Evolutionary conservation across 495 filamentous ascomycete genomes (phyloP), one percentile per base, ranked within the genome.

Genomic region (Aspergillus kassunensis): DNA sequence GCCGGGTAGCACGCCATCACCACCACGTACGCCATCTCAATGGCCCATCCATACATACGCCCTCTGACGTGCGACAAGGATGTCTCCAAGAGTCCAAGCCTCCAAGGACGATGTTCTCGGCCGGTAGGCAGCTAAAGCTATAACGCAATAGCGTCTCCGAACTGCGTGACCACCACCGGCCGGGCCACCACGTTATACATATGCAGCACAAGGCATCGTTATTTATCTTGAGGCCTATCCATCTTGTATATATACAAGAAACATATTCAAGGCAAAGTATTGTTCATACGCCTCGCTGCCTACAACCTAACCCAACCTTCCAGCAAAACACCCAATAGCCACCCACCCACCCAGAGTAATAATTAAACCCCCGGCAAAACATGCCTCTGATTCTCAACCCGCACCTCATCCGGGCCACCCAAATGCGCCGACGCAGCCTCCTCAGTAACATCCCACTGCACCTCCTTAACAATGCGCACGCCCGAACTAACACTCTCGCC

Each of bases 401-500:
- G 6, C 15, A 1, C 20, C 13, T 19, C 20, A 25, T 11, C 39
- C 2, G 10, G 21, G 1, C 20, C 20, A 20, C 36, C n/a, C n/a
- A n/a, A n/a, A n/a, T n/a, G n/a, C n/a, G n/a, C n/a, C n/a, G n/a
- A n/a, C n/a, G n/a, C n/a, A n/a, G 4, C 9, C 24, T 54, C 51
- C 16, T 34, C 44, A 3, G 42, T 41, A 33, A 33, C 30, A 33
- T 40, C 27, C 51, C 51, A 54, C 42, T 54, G 29, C 24, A 54
- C 42, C 42, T 54, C 51, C 35, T 54, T 54, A 3, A 47, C 30
- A 20, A 54, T 54, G 24, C 49, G 11, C 12, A 41, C 49, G 6
- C 29, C 49, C 19, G 20, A 31, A 40, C 19, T 6, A 8, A 34
- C n/a, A 2, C 11, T 15, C 15, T 25, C 21, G 1, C 29, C 33